phyloP scores from a whole-genome alignment of 208 protist species.

The Kentomonas sorsogonicus region DNA sequence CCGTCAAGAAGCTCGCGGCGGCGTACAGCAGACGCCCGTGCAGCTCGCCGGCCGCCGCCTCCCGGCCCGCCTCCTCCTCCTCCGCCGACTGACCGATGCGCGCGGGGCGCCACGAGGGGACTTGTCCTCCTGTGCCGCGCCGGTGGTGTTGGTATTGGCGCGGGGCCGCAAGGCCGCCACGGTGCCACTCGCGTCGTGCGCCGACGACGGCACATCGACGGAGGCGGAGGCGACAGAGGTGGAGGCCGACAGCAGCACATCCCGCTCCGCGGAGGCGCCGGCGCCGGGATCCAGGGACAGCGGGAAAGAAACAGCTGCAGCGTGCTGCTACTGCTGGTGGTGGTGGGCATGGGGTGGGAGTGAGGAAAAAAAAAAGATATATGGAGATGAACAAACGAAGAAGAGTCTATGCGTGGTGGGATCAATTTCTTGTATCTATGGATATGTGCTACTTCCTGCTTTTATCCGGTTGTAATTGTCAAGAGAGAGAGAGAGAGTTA shows the following conservation, averaged over 20 bases:
- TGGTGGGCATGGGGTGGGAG: too few species aligned
- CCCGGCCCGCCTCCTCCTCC: not conserved
- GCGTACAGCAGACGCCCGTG: constrained; percentile 26
- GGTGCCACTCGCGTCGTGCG: not conserved
- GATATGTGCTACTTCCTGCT: too few species aligned
- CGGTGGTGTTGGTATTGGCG: not conserved
- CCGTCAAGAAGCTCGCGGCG: constrained; percentile 25
- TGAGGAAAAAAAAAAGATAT: too few species aligned
- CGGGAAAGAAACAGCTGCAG: too few species aligned
- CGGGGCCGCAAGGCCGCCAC: not conserved
- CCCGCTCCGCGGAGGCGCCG: not conserved
- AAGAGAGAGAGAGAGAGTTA: constrained; percentile 16
- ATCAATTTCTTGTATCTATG: too few species aligned
- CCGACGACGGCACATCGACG: too few species aligned
- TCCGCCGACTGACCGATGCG: not conserved
- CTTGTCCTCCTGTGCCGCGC: not conserved
- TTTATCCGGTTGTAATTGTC: constrained; percentile 12
- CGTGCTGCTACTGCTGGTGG: too few species aligned
- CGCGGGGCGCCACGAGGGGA: not conserved
- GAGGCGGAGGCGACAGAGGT: too few species aligned
- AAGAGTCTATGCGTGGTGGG: too few species aligned
- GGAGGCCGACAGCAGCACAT: constrained; percentile 13
- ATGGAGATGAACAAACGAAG: too few species aligned
- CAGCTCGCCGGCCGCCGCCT: constrained; percentile 10
- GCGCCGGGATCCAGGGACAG: too few species aligned